A percentile compares a stretch with the other conserved stretches of the same genome.
Conservation (phyloP, 78 protist genomes). For the Emiliania huxleyi region DNA sequence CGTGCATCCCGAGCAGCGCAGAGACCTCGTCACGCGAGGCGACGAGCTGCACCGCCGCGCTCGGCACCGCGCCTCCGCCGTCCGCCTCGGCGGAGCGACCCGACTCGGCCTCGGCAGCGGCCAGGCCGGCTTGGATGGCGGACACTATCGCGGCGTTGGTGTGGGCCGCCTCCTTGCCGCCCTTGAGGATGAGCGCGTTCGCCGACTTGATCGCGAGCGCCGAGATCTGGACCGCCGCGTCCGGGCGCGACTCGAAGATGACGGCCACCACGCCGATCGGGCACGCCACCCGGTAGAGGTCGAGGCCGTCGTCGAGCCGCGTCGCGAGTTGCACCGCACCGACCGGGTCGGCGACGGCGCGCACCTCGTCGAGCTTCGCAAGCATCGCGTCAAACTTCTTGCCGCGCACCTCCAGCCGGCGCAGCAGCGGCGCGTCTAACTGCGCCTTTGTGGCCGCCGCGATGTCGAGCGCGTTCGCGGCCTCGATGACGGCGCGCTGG, state of each 20-base stretch:
- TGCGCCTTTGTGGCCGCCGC: background rate
- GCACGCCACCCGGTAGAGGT: conserved; percentile 34
- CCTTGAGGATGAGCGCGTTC: conserved; percentile 72
- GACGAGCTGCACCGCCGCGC: background rate
- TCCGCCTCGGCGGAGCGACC: background rate
- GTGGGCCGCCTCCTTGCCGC: conserved; percentile 72
- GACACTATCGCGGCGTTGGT: conserved; percentile 18
- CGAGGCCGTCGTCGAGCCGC: conserved; percentile 51
- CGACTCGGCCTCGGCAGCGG: background rate
- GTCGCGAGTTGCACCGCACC: conserved; percentile 21
- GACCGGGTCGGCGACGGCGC: background rate
- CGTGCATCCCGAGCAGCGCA: conserved; percentile 31
- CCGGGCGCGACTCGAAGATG: conserved; percentile 85
- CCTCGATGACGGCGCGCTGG: background rate
- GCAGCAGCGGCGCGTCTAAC: background rate
- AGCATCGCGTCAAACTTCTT: background rate
- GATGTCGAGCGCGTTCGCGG: conserved; percentile 52
- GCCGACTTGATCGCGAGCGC: background rate
- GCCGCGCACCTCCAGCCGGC: background rate
- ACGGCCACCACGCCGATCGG: conserved; percentile 81
- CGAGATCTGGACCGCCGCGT: background rate
- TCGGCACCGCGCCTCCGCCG: background rate
- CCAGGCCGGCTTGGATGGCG: background rate
- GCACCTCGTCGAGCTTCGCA: background rate
- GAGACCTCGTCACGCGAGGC: background rate